Evolutionary conservation across 2,329 filamentous ascomycete species (phyloP).

Genomic region (Ophiostoma sp.): DNA sequence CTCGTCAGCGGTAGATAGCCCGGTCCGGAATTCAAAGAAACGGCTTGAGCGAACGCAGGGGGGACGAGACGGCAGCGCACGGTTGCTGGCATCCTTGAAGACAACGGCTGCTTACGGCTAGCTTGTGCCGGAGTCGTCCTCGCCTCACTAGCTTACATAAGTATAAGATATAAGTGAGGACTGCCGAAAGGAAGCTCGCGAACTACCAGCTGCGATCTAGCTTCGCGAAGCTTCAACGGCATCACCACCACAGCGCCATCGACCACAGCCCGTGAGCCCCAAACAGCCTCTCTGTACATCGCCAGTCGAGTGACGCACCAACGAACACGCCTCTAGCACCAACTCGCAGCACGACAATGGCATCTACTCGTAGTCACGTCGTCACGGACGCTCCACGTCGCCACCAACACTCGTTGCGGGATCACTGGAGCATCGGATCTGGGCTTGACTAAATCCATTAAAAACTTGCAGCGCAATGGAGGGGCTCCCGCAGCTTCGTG

Average conservation of each 20-base stretch:
- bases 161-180: neutral
- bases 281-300: neutral
- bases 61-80: too few relatives aligned
- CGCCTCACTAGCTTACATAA: too few relatives aligned
- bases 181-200: conserved; percentile 6
- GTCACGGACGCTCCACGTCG: neutral
- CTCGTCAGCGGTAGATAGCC: too few relatives aligned
- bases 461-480: conserved; percentile 1
- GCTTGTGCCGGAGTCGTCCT: too few relatives aligned
- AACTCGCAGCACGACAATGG: neutral
- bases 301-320: neutral
- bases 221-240: conserved; percentile 5
- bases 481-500: neutral
- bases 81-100: too few relatives aligned
- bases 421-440: neutral
- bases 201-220: neutral
- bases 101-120: too few relatives aligned
- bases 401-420: neutral
- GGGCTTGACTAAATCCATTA: conserved; percentile 1
- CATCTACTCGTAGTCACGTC: neutral
- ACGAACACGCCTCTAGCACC: neutral
- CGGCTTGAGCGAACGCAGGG: too few relatives aligned
- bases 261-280: too few relatives aligned
- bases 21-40: too few relatives aligned
- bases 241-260: neutral